phyloP scores from a whole-genome alignment of 495 filamentous ascomycete genomes.

The Hypoxylon subgilvum region DNA sequence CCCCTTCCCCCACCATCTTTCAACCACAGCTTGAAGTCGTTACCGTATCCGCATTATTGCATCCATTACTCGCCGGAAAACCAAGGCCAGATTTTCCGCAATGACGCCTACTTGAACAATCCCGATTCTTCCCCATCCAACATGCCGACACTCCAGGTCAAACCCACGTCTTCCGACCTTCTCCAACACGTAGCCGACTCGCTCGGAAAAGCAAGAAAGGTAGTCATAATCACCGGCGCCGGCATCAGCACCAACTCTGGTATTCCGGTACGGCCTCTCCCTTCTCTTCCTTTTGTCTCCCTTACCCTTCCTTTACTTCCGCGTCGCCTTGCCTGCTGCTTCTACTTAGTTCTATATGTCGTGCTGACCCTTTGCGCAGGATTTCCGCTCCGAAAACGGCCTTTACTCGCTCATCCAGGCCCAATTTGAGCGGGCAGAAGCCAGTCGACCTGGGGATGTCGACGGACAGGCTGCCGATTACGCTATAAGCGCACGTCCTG shows the following conservation, averaged over 20 bases:
- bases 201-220: slow-evolving; percentile 64
- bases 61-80: no score
- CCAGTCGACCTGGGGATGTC: slow-evolving; percentile 22
- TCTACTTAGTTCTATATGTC: no score
- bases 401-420: slow-evolving; percentile 72
- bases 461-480: slow-evolving; percentile 19
- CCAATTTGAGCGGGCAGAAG: slow-evolving; percentile 61
- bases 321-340: no score
- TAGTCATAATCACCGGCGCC: slow-evolving; percentile 71
- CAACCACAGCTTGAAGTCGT: background rate
- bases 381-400: slow-evolving; percentile 73
- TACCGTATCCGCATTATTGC: background rate
- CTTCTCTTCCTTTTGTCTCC: background rate
- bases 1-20: background rate
- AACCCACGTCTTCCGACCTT: slow-evolving; percentile 53
- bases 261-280: slow-evolving; percentile 63
- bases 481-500: slow-evolving; percentile 46
- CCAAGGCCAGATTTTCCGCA: no score
- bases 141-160: slow-evolving; percentile 64
- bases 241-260: slow-evolving; percentile 77
- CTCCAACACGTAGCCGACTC: slow-evolving; percentile 67
- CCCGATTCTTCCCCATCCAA: background rate
- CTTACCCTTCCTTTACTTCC: background rate
- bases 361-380: slow-evolving; percentile 53
- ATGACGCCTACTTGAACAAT: slow-evolving; percentile 22